Base-by-base conservation (phyloP, 2,329 filamentous ascomycete genomes). In the Xylariales sp. region DNA sequence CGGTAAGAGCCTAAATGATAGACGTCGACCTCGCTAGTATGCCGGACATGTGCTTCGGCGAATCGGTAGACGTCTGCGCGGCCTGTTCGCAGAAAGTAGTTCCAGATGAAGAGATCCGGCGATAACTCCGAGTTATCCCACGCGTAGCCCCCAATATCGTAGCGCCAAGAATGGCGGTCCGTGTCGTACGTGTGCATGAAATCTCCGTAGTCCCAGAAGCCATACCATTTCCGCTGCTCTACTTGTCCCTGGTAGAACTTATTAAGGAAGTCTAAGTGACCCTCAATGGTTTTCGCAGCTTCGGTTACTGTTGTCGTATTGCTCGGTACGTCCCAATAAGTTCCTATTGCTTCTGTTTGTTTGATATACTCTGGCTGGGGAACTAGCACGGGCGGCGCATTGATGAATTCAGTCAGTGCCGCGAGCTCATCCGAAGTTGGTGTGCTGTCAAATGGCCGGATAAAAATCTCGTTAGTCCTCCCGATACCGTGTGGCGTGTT, bases 51-150 rank as follows among this genome's bases (percentile, higher is more conserved):
- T 0, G 86, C 84, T 72, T 90, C 87, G 0, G 87, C 87, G 54
- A 90, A 83, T 0, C 85, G 82, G 72, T 85, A 90, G 0, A 88
- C 83, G 60, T 88, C 86, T 3, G 83, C 81, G 1, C 85, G 80
- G 0, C 87, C 87, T 0, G 87, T 90, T 9, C 85, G 84, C 1
- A 90, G 81, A 77, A 90, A 90, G 65, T 88, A 86, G 3, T 83
- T 83, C 88, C 88, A 90, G 71, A 90, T 84, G 78, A 86, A 90
- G 1, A 90, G 76, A 71, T 90, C 87, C 0, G 88, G 86, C 0
- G 87, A 90, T 0, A 90, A 80, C 74, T 90, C 88, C 0, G 85
- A 88, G 73, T 90, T 90, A 56, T 90, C 88, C 88, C 88, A 90
- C 0, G 87, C 87, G 65, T 87, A 90, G 0, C 88, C 88, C 3